phyloP scores from a whole-genome alignment of 2,329 filamentous ascomycete species.

The Fusarium sp. region DNA sequence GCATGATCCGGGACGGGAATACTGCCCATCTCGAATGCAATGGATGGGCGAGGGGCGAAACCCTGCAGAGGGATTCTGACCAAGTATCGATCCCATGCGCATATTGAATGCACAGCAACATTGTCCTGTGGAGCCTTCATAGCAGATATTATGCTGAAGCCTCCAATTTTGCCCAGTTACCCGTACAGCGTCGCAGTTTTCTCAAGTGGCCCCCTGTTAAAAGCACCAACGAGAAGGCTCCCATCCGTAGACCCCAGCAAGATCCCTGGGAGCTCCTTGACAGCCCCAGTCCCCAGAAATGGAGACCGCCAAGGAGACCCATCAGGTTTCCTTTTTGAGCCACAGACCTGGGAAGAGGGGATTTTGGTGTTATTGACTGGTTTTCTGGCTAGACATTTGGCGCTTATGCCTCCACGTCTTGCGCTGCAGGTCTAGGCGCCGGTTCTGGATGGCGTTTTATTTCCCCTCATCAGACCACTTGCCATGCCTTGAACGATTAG shows the following conservation, averaged over 20 bases:
- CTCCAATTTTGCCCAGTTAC: constrained; percentile 1
- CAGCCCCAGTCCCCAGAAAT: constrained; percentile 14
- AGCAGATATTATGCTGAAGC: constrained; percentile 13
- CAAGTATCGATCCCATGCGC: constrained; percentile 8
- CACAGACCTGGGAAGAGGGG: constrained; percentile 7
- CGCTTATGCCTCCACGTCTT: constrained; percentile 7
- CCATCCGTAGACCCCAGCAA: constrained; percentile 13
- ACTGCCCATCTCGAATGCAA: background rate
- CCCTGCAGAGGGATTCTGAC: constrained; percentile 9
- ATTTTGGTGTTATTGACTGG: constrained; percentile 2
- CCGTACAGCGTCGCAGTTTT: constrained; percentile 22
- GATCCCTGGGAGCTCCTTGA: constrained; percentile 22
- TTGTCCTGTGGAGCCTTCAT: constrained; percentile 9
- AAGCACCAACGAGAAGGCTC: constrained; percentile 23
- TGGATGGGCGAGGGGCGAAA: background rate
- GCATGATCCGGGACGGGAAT: background rate
- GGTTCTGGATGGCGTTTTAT: constrained; percentile 29
- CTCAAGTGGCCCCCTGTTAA: constrained; percentile 4
- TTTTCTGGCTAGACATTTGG: background rate
- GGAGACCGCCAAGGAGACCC: constrained; percentile 33
- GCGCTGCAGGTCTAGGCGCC: constrained; percentile 5
- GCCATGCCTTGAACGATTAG: constrained; percentile 2
- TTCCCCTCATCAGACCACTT: constrained; percentile 38
- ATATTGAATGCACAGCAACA: constrained; percentile 22
- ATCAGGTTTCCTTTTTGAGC: constrained; percentile 24